Base-by-base conservation (phyloP, 78 protist species). In the Anaeramoeba flamelloides region DNA sequence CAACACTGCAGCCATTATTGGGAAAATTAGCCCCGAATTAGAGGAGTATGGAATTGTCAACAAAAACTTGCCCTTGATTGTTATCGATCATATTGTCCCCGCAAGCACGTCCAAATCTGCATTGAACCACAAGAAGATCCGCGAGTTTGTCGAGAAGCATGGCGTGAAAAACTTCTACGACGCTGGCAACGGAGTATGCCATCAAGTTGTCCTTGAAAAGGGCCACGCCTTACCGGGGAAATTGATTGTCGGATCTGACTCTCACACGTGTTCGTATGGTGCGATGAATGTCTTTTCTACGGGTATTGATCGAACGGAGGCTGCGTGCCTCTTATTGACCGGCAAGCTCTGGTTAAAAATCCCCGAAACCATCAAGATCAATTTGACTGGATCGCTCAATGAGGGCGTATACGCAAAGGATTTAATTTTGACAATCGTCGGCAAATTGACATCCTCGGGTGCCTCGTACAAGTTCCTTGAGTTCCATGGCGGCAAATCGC, bases 391-490 rank as follows among this genome's bases (percentile, higher is more conserved):
- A 53, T 26, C 17, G 69, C n/a, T n/a, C n/a, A n/a, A n/a, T n/a
- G 34, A 8, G 34, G 69, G 69, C 17, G 17, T 26, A 53, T 53
- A 53, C 69, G 69, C 69, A 53, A 53, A 53, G 85, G 90, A 87
- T 85, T n/a, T 87, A 40, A 78, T 80, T 37, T 87, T 87, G 32
- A 82, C 74, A 81, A 77, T 84, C 39, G 79, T 84, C 85, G 87
- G 87, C 30, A 74, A 65, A 37, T 82, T 84, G 65, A 84, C 86
- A 37, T 79, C 87, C n/a, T 85, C 84, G 31, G 86, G 87, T 40
- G 87, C 84, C 81, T 82, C 87, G 2, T 84, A 85, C 32, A 89
- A 89, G 75, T 90, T 89, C 79, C 93, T 90, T 37, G 96, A 92
- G 86, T 90, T 92, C 80, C 86, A 81, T 41, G 96, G 96, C 2